Base-by-base conservation (phyloP, 2,329 filamentous ascomycete genomes). In the Exophiala xenobiotica region DNA sequence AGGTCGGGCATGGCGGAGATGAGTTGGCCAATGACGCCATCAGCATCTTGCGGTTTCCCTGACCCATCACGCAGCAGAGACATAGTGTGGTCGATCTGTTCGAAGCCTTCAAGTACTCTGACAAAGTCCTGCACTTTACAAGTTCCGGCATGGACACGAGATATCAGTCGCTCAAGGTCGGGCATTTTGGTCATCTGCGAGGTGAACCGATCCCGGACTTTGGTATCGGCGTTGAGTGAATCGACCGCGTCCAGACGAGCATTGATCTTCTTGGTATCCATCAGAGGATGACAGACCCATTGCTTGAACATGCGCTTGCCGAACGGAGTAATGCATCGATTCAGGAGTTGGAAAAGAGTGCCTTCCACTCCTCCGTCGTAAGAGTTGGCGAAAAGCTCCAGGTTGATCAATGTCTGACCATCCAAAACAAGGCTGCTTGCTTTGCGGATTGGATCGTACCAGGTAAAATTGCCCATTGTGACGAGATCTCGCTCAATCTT, bases 1-100 rank as follows among this genome's bases (percentile, higher is more conserved):
- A 99, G 79, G 64, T 96, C 81, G 0, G 93, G 93, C 90, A 99
- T 96, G 0, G 86, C 79, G 0, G 81, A 73, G 37, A 97, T 83
- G 31, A 99, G 80, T 46, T 90, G 85, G 51, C 90, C 88, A 35
- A 99, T 86, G 2, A 97, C 79, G 2, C 90, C 88, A 43, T 90
- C 86, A 2, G 86, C 88, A 20, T 60, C 57, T 23, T 35, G 4
- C 14, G 39, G 26, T 16, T 54, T 53, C n/a, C 85, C 81, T 46
- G 85, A 82, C 62, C 88, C 87, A 6, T 85, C 79, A 40, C 80
- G 78, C 1, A 97, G 78, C 18, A 97, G 78, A 45, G 83, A 81
- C 79, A 96, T 89, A 1, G 91, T 95, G 67, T 96, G 93, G 57
- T 96, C 90, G 39, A 99, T 97, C 70, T 96, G 92, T 73, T 97